Evolutionary conservation across 1,284 basidiomycete species (phyloP).

Genomic region (Golubevia pallescens): DNA sequence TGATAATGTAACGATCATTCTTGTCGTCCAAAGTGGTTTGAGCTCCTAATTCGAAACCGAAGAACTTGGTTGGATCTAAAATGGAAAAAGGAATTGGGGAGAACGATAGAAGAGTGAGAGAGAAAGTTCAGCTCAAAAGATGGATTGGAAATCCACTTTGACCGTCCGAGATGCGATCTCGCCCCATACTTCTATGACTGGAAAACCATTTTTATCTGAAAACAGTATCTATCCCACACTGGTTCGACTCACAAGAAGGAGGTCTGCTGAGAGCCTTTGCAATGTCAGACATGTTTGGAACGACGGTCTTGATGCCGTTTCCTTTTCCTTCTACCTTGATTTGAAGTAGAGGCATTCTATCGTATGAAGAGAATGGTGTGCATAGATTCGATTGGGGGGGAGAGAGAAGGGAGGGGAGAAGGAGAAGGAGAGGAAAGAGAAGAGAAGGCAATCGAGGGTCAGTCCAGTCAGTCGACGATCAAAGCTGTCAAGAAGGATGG

Average conservation of each 20-base stretch:
- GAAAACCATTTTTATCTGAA: no score
- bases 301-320: constrained; percentile 98
- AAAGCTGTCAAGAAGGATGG: not conserved
- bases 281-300: constrained; percentile 98
- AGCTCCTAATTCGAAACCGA: constrained; percentile 96
- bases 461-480: not conserved
- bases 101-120: not conserved
- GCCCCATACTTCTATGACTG: no score
- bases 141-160: not conserved
- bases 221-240: no score
- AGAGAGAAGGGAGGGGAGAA: constrained; percentile 1
- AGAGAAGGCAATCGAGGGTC: not conserved
- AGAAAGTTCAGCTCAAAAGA: not conserved
- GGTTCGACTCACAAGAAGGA: constrained; percentile 73
- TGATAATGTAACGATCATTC: constrained; percentile 97
- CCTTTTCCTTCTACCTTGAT: constrained; percentile 99
- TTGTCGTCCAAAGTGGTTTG: constrained; percentile 96
- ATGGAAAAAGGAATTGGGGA: not conserved
- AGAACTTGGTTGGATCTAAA: constrained; percentile 95
- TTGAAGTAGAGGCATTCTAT: constrained; percentile 88
- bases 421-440: not conserved
- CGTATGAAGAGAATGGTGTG: not conserved
- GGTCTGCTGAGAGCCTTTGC: constrained; percentile 93
- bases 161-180: no score
- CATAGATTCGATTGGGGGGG: not conserved